These are phyloP conservation scores for Cordyceps fumosorosea DNA, from an alignment of 2,329 filamentous ascomycete genomes.

Conservation along the genomic window DNA sequence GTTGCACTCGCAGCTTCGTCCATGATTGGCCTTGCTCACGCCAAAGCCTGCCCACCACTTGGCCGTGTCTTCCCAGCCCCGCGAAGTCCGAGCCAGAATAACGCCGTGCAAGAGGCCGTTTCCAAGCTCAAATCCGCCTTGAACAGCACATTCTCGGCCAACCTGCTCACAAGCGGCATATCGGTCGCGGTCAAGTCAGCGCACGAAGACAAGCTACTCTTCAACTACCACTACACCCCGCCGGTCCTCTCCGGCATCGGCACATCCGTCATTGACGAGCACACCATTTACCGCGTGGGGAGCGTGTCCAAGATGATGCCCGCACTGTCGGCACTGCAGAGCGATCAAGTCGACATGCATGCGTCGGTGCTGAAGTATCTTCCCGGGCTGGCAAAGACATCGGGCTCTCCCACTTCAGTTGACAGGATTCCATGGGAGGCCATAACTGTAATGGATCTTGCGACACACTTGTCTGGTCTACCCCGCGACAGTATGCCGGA, in stretches of 20 bases:
- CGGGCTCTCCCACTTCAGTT: conserved; percentile 22
- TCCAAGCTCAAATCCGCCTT: conserved; percentile 20
- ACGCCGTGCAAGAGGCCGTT: conserved; percentile 23
- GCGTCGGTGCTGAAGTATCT: conserved; percentile 40
- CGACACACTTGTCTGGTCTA: conserved; percentile 39
- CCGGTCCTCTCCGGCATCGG: conserved; percentile 21
- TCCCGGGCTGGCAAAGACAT: conserved; percentile 27
- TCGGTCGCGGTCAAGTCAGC: conserved; percentile 36
- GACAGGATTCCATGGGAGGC: conserved; percentile 38
- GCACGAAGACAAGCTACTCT: conserved; percentile 29
- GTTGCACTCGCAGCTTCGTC: conserved; percentile 14
- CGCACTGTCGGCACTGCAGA: conserved; percentile 25
- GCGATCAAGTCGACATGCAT: conserved; percentile 27
- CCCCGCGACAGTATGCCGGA: conserved; percentile 25
- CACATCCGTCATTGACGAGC: conserved; percentile 20
- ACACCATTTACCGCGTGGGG: conserved; percentile 30
- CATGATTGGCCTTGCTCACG: conserved; percentile 20
- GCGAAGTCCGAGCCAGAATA: conserved; percentile 25
- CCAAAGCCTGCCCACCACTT: conserved; percentile 35
- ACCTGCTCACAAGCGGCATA: conserved; percentile 28
- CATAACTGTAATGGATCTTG: conserved; percentile 38
- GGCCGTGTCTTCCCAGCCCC: conserved; percentile 35
- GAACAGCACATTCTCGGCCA: conserved; percentile 19
- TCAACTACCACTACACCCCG: conserved; percentile 37
- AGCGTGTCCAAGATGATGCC: conserved; percentile 30